Conservation (phyloP, 305 asterid species). For the Fraxinus dipetala region DNA sequence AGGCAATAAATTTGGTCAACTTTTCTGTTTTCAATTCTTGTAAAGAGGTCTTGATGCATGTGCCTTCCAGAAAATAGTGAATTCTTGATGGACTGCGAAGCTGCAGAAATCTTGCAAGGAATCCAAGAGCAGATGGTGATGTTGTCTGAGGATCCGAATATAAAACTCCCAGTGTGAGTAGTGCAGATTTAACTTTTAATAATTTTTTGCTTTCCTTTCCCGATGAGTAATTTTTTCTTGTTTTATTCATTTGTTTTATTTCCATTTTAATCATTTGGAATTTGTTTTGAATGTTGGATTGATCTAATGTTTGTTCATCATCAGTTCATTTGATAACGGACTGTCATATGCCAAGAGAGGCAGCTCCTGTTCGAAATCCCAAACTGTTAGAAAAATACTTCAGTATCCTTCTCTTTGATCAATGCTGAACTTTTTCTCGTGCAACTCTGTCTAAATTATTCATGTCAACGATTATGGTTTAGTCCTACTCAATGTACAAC, state of each 20-base stretch:
- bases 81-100: conserved; percentile 93
- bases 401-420: conserved; percentile 63
- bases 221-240: neutral
- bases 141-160: conserved; percentile 78
- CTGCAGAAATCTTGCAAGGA: conserved; percentile 65
- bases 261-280: neutral
- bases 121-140: conserved; percentile 79
- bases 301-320: conserved; percentile 18
- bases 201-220: neutral
- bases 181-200: conserved; percentile 18
- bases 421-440: neutral
- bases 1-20: conserved; percentile 1
- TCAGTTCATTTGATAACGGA: conserved; percentile 78
- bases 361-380: conserved; percentile 42
- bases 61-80: conserved; percentile 51
- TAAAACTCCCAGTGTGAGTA: conserved; percentile 80
- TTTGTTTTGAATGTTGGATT: conserved; percentile 8
- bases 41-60: conserved; percentile 25
- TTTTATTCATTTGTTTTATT: neutral
- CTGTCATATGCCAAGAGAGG: conserved; percentile 69
- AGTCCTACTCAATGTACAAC: conserved; percentile 8
- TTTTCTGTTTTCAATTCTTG: conserved; percentile 12
- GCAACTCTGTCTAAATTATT: neutral
- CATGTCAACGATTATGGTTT: neutral
- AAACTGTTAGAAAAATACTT: conserved; percentile 53